Percentiles rank a stretch among this genome's conserved stretches.
Evolutionary conservation across 768 basidiomycete species (phyloP).

Genomic region (Termitomyces sp.): DNA sequence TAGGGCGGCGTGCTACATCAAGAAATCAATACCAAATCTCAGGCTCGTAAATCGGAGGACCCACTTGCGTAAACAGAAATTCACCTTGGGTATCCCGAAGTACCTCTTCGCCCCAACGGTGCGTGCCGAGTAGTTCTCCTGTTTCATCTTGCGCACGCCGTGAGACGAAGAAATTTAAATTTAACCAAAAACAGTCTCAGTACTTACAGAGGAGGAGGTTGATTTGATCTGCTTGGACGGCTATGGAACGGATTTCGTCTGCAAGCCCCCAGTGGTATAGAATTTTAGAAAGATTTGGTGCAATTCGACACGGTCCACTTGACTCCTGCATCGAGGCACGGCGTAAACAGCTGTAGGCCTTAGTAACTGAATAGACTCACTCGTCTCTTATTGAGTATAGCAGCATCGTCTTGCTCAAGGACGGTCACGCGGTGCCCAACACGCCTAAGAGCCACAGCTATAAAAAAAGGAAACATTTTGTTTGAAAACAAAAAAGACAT

Average conservation of each 20-base stretch:
- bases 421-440: slow-evolving; percentile 53
- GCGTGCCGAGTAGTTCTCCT: slow-evolving; percentile 42
- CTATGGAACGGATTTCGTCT: slow-evolving; percentile 15
- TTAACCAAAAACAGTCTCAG: not conserved
- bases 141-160: slow-evolving; percentile 35
- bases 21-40: not conserved
- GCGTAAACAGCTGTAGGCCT: not conserved
- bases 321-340: slow-evolving; percentile 8
- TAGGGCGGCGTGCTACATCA: slow-evolving; percentile 43
- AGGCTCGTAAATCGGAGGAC: slow-evolving; percentile 18
- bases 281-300: slow-evolving; percentile 54
- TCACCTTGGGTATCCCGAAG: slow-evolving; percentile 37
- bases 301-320: slow-evolving; percentile 24
- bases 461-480: not conserved
- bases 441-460: slow-evolving; percentile 44
- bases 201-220: slow-evolving; percentile 9
- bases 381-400: slow-evolving; percentile 2
- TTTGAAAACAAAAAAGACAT: not conserved
- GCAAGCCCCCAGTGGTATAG: slow-evolving; percentile 49
- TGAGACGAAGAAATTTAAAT: not conserved
- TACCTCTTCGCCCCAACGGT: slow-evolving; percentile 47
- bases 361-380: not conserved
- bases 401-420: slow-evolving; percentile 32
- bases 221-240: slow-evolving; percentile 15
- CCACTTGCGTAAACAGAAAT: slow-evolving; percentile 29